Evolutionary conservation across 2,329 filamentous ascomycete species (phyloP).

Genomic region (Ophiocordyceps polyrhachis-furcata): DNA sequence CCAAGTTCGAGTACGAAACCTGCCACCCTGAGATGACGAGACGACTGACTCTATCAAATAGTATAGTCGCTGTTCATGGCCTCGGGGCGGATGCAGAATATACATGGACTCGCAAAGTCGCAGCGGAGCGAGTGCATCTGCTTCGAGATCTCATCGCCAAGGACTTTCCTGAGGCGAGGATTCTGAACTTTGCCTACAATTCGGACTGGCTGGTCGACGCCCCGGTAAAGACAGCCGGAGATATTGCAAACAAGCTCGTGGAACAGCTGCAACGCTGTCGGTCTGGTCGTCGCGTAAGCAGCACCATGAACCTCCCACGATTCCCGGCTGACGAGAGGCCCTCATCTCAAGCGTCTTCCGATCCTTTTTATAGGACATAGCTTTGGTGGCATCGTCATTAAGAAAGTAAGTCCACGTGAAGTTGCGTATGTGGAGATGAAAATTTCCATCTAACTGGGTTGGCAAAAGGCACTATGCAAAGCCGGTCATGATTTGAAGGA

Average conservation of each 20-base stretch:
- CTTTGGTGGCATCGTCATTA: conserved; percentile 8
- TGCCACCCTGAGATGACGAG: background rate
- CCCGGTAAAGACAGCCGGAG: conserved; percentile 4
- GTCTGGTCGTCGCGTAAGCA: background rate
- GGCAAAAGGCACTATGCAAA: conserved; percentile 1
- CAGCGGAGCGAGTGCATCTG: conserved; percentile 1
- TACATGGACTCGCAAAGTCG: conserved; percentile 3
- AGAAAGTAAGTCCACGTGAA: conserved; percentile 2
- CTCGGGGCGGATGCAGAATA: conserved; percentile 5
- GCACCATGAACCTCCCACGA: background rate
- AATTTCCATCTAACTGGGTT: background rate
- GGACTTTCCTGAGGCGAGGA: conserved; percentile 6
- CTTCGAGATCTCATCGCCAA: conserved; percentile 4
- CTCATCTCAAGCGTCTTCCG: conserved; percentile 4
- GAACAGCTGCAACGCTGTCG: conserved; percentile 1
- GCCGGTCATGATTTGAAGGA: background rate
- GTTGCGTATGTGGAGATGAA: background rate
- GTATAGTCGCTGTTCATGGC: conserved; percentile 7
- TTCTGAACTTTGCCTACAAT: conserved; percentile 6
- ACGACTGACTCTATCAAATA: background rate
- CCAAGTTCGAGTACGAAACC: conserved; percentile 3
- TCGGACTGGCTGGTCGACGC: conserved; percentile 7
- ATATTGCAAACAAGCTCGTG: conserved; percentile 4
- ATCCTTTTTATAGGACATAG: conserved; percentile 8
- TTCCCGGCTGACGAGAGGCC: background rate